Percentiles rank a stretch among this genome's conserved stretches.
Conservation (phyloP, 148 eudicot species). For the Rhododendron henanense region DNA sequence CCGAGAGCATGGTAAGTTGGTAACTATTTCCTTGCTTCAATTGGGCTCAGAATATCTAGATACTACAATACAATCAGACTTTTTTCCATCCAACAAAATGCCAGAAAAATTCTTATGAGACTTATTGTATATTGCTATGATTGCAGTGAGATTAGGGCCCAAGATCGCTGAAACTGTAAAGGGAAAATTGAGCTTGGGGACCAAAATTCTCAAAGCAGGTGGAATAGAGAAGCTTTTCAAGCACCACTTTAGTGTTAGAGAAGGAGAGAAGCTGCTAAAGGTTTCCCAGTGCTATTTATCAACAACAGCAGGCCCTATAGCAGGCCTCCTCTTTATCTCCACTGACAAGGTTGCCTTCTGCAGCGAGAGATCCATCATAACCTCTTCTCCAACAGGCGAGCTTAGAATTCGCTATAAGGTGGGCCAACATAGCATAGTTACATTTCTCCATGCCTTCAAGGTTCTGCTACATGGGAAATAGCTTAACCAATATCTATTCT, state of each 20-base stretch:
- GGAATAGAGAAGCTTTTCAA: conserved; percentile 40
- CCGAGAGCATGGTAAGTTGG: background rate
- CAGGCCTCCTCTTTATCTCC: conserved; percentile 50
- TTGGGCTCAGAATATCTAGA: background rate
- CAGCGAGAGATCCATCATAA: conserved; percentile 39
- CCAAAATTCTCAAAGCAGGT: conserved; percentile 30
- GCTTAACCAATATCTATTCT: background rate
- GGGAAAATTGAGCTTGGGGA: conserved; percentile 41
- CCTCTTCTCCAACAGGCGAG: conserved; percentile 27
- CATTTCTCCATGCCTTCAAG: background rate
- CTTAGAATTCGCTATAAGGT: conserved; percentile 46
- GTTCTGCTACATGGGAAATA: background rate
- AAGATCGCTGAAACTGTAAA: conserved; percentile 25
- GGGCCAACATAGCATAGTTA: background rate
- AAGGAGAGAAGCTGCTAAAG: conserved; percentile 42
- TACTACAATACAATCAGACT: background rate
- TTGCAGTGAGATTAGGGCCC: conserved; percentile 4
- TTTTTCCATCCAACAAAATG: background rate
- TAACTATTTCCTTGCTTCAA: background rate
- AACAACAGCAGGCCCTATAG: conserved; percentile 53
- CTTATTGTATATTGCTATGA: background rate
- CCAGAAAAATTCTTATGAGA: background rate
- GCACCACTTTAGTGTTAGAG: conserved; percentile 26
- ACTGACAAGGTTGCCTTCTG: conserved; percentile 44
- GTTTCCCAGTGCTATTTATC: conserved; percentile 44